Base-by-base conservation (phyloP, 75 land plant species). In the Ceratopteris richardii region DNA sequence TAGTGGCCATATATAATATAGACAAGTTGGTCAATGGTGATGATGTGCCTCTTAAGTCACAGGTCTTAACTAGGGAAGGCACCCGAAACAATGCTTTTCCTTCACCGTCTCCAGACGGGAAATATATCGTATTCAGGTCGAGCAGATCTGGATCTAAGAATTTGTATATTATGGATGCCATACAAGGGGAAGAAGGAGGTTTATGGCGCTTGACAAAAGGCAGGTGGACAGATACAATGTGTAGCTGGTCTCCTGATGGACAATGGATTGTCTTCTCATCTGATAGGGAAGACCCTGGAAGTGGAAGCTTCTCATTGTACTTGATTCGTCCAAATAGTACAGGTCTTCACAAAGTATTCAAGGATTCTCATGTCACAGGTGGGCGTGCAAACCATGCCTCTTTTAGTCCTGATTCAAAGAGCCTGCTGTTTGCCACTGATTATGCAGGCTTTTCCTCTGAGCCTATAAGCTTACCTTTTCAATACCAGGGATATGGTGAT, bases 191-290 rank as follows among this genome's bases (percentile, higher is more conserved):
- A 16, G 65, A 76, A 14, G 31, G 90, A 1, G 42, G 47, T 22
- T 33, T 33, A 9, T 33, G 37, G 37, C 66, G 68, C 61, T 68
- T 94, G 22, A 94, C 96, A 18, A 71, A 86, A 10, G 99, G 99
- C 7, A 66, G 58, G 17, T 93, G 98, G 98, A 74, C 74, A 4
- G 96, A 94, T 63, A 90, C 99, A 4, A 83, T 82, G 91, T 74
- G 88, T 40, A 77, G 62, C 29, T 94, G 99, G 99, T 90, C 96
- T 0, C 96, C 99, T 9, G 86, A 83, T 56, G 91, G 91, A 0
- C 71, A 86, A 16, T 94, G 96, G 99, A 94, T 94, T 31, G 88
- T 82, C 0, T 94, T 94, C 51, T 74, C 96, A 0, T 90, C 96
- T 10, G 81, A 86, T 27, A 68, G 96, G 22, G 80, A 81, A 3